Conservation (phyloP, 2,329 filamentous ascomycete genomes). For the Didymella keratinophila region DNA sequence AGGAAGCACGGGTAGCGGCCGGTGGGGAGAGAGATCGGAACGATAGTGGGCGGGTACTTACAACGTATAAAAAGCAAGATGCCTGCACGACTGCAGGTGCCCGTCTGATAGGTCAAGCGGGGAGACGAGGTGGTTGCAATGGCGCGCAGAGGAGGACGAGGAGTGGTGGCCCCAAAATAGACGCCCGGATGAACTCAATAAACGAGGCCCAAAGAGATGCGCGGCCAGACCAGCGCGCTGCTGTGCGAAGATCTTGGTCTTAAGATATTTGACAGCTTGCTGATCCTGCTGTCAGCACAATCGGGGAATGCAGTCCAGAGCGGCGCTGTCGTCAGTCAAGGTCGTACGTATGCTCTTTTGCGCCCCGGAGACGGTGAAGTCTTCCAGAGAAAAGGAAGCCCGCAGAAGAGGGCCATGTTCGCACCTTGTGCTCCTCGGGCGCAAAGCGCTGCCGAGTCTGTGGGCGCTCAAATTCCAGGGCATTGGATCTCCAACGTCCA, state of each 20-base stretch:
- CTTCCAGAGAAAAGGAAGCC: slow-evolving; percentile 21
- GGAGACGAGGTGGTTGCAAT: slow-evolving; percentile 43
- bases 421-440: slow-evolving; percentile 31
- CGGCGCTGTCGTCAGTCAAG: slow-evolving; percentile 27
- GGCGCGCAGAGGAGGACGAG: slow-evolving; percentile 38
- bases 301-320: slow-evolving; percentile 13
- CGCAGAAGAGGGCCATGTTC: slow-evolving; percentile 25
- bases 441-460: slow-evolving; percentile 28
- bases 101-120: slow-evolving; percentile 45
- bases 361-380: slow-evolving; percentile 25
- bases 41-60: slow-evolving; percentile 51
- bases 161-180: slow-evolving; percentile 50
- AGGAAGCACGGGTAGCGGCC: slow-evolving; percentile 38
- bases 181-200: slow-evolving; percentile 51
- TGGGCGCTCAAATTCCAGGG: slow-evolving; percentile 30
- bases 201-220: slow-evolving; percentile 40
- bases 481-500: slow-evolving; percentile 29
- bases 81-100: slow-evolving; percentile 42
- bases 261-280: slow-evolving; percentile 37
- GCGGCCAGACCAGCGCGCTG: slow-evolving; percentile 44
- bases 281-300: slow-evolving; percentile 36
- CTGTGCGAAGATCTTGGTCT: slow-evolving; percentile 37
- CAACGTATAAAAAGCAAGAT: slow-evolving; percentile 45
- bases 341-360: slow-evolving; percentile 30
- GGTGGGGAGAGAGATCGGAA: slow-evolving; percentile 46